Evolutionary conservation across 768 basidiomycete species (phyloP), one percentile per base, ranked within the genome.

Genomic region (Phanerochaete carnosa): DNA sequence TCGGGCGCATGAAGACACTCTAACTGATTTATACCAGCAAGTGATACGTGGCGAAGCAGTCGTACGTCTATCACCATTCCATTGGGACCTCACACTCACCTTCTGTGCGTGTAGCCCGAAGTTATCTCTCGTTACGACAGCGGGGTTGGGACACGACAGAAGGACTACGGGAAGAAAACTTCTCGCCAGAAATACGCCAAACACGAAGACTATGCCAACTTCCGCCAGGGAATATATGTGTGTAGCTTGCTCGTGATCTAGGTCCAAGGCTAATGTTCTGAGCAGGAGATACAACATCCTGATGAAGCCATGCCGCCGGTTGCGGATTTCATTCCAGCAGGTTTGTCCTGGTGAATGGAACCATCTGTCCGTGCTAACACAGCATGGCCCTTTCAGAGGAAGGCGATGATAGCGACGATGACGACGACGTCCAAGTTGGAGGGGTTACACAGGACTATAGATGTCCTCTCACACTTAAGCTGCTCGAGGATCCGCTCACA

Each of bases 341-440:
- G 92, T 89, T 62, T 25, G 74, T 56, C n/a, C n/a, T n/a, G n/a
- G n/a, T n/a, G n/a, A n/a, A n/a, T n/a, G n/a, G n/a, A n/a, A n/a
- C n/a, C n/a, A n/a, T n/a, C n/a, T n/a, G n/a, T n/a, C n/a, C n/a
- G n/a, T 16, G 45, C 56, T 50, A 23, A 53, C 13, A 30, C 51
- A 28, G 13, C n/a, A 52, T 55, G 43, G 58, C 16, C 22, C 22
- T 13, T 0, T 9, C 71, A 94, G 94, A 94, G 82, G 79, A 83
- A 45, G 91, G 85, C 11, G 92, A 94, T 63, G 86, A 82, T 30
- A 91, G 89, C 57, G 91, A 91, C 59, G 87, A 87, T 55, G 95
- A 95, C 32, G 91, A 94, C 55, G 95, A 97, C 13, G 73, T 98
- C 32, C 89, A 94, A 73, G 78, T 96, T 53, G 95, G 95, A 55